phyloP scores from a whole-genome alignment of 805 yeast genomes.

The Hanseniaspora thailandica region DNA sequence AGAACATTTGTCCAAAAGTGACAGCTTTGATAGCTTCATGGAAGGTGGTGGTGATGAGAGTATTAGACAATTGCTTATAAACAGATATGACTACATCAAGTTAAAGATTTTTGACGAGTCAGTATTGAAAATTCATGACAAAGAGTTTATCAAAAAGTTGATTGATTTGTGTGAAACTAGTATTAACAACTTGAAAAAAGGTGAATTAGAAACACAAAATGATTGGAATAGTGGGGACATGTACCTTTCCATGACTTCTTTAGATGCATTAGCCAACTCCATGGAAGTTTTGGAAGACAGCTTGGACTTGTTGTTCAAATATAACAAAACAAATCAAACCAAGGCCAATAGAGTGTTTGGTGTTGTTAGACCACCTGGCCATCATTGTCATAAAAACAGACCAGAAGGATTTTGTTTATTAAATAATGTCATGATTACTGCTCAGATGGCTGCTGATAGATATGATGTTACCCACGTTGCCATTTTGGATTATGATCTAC shows the following conservation, averaged over 20 bases:
- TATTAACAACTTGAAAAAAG: constrained; percentile 39
- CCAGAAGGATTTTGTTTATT: constrained; percentile 78
- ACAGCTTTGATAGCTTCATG: background rate
- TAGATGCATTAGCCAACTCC: constrained; percentile 64
- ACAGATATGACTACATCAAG: constrained; percentile 3
- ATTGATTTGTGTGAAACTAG: constrained; percentile 48
- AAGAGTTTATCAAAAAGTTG: constrained; percentile 55
- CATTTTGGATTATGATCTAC: constrained; percentile 70
- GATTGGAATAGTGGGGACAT: constrained; percentile 79
- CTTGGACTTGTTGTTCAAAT: constrained; percentile 39
- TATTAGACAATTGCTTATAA: background rate
- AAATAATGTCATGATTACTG: constrained; percentile 70
- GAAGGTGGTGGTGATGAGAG: background rate
- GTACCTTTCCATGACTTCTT: constrained; percentile 52
- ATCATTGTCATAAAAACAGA: constrained; percentile 70
- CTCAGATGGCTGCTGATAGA: constrained; percentile 56
- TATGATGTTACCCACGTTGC: constrained; percentile 69
- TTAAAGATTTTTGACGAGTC: constrained; percentile 30
- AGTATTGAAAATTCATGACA: constrained; percentile 60
- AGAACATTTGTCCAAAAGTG: background rate
- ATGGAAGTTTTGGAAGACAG: constrained; percentile 66
- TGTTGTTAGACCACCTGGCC: constrained; percentile 74
- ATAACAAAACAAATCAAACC: background rate
- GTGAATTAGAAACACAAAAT: constrained; percentile 62
- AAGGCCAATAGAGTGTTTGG: constrained; percentile 43